These are phyloP conservation scores for Berkeleyomyces basicola DNA, from an alignment of 2,329 filamentous ascomycete species.

Conservation along the genomic window DNA sequence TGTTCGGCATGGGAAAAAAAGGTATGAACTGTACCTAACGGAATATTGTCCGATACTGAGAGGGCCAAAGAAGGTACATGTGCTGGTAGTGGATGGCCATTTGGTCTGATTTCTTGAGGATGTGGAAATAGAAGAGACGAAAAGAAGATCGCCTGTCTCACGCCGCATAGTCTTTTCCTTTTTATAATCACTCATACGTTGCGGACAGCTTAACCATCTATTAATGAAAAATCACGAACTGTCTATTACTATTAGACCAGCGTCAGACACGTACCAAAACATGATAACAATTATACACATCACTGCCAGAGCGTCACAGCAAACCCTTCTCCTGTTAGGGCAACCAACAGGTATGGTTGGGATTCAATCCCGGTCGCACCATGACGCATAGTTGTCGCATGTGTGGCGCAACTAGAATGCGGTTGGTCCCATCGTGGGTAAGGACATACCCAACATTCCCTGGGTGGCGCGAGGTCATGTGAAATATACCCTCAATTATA, in stretches of 20 bases:
- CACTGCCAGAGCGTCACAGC: background rate
- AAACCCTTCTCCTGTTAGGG: background rate
- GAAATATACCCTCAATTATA: background rate
- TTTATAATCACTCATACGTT: too few species aligned
- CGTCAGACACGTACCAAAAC: background rate
- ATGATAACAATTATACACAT: background rate
- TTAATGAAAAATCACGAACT: too few species aligned
- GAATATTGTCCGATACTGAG: too few species aligned
- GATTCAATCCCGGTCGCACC: background rate
- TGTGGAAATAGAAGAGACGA: too few species aligned
- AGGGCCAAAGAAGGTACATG: too few species aligned
- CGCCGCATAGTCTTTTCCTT: too few species aligned
- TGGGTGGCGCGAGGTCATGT: background rate
- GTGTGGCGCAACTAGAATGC: constrained; percentile 1
- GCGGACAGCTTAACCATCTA: too few species aligned
- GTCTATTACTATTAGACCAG: too few species aligned
- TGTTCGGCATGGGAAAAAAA: background rate
- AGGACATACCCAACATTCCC: background rate
- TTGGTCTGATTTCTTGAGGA: too few species aligned
- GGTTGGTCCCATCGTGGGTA: background rate
- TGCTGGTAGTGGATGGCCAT: too few species aligned
- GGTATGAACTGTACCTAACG: too few species aligned
- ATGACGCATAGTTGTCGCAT: background rate
- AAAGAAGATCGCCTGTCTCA: too few species aligned
- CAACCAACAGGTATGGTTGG: background rate